Conservation (phyloP, 2,329 filamentous ascomycete species). For the Furcasterigmium furcatum region DNA sequence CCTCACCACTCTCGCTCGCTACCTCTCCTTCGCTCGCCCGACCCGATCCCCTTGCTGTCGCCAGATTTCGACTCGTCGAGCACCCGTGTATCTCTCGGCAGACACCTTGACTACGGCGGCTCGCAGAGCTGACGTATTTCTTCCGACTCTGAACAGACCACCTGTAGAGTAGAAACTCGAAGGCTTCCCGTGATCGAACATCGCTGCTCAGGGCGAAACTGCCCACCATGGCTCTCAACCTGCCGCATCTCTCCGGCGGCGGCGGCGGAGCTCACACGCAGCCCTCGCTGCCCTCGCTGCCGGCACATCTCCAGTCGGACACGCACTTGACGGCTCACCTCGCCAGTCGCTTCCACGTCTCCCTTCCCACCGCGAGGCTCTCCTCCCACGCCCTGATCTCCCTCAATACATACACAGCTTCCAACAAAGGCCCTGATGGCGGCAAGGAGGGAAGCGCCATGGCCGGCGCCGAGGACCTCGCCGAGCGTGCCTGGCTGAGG, state of each 20-base stretch:
- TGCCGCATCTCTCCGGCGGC: conserved; percentile 44
- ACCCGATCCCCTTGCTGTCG: too few species aligned
- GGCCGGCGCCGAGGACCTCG: conserved; percentile 89
- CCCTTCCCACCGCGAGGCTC: conserved; percentile 80
- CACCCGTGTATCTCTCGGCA: too few species aligned
- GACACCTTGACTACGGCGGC: too few species aligned
- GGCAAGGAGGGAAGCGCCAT: conserved; percentile 88
- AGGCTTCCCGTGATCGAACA: too few species aligned
- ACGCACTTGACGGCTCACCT: conserved; percentile 79
- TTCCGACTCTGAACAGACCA: too few species aligned
- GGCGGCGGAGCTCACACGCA: conserved; percentile 69
- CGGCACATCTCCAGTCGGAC: conserved; percentile 76
- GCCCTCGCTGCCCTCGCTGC: conserved; percentile 82
- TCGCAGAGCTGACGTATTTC: too few species aligned
- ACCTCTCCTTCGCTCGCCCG: too few species aligned
- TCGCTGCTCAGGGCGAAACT: conserved; percentile 7
- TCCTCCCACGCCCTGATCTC: conserved; percentile 90
- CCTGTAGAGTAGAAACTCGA: too few species aligned
- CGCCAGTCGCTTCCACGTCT: conserved; percentile 87
- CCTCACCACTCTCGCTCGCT: too few species aligned
- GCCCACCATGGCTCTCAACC: conserved; percentile 58
- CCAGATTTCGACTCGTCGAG: too few species aligned
- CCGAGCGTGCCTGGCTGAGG: conserved; percentile 78
- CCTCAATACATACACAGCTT: conserved; percentile 91
- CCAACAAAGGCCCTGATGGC: conserved; percentile 84